phyloP scores from a whole-genome alignment of 2,329 filamentous ascomycete genomes.

The Hortaea werneckii region DNA sequence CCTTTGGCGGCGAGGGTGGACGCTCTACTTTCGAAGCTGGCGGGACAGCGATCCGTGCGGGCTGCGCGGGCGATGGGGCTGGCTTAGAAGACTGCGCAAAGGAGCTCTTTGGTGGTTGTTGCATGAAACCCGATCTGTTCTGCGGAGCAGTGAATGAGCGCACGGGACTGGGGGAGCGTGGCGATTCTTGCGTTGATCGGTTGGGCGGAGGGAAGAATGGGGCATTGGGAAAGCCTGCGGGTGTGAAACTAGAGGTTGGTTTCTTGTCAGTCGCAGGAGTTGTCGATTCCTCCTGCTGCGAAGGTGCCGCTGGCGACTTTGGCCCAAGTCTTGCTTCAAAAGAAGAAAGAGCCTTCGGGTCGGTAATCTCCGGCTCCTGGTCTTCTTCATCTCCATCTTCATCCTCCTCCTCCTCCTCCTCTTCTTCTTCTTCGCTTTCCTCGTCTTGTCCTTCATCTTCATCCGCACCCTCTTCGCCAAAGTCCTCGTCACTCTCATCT shows the following conservation, averaged over 20 bases:
- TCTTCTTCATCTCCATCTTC: conserved; percentile 23
- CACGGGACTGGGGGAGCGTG: conserved; percentile 63
- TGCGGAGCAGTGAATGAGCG: conserved; percentile 44
- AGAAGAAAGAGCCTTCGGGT: conserved; percentile 13
- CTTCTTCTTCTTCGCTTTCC: conserved; percentile 16
- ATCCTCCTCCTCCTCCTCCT: conserved; percentile 27
- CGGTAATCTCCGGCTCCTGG: conserved; percentile 32
- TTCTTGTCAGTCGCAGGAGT: conserved; percentile 18
- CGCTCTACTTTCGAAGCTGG: conserved; percentile 23
- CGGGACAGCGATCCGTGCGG: conserved; percentile 21
- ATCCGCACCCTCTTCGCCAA: conserved; percentile 28
- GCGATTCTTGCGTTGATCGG: conserved; percentile 23
- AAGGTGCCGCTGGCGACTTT: conserved; percentile 10
- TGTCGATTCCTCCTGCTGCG: conserved; percentile 11
- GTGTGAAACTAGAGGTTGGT: conserved; percentile 20
- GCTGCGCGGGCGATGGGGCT: conserved; percentile 13
- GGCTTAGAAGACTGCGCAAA: neutral
- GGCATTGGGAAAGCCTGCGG: conserved; percentile 33
- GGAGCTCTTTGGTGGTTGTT: neutral
- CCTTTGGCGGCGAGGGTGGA: conserved; percentile 18
- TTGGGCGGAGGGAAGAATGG: conserved; percentile 46
- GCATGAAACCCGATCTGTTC: conserved; percentile 1
- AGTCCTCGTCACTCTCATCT: conserved; percentile 21
- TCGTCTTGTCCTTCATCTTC: conserved; percentile 13
- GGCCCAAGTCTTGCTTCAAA: conserved; percentile 18